Evolutionary conservation across 148 eudicot species (phyloP), one percentile per base, ranked within the genome.

Genomic region (Mesembryanthemum crystallinum): DNA sequence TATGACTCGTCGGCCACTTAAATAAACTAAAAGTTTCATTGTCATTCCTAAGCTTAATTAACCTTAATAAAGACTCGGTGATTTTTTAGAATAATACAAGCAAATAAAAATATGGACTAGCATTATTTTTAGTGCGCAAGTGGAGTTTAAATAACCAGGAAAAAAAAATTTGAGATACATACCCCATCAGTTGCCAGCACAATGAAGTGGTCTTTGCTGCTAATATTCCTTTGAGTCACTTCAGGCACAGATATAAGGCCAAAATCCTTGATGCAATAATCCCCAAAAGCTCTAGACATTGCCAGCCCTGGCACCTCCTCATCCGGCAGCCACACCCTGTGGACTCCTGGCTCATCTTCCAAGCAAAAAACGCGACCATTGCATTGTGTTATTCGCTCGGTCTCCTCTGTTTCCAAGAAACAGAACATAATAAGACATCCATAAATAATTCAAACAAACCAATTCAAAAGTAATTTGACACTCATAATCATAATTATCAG

Each of bases 231-330:
- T 25, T 95, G 87, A 32, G 88, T 90, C 54, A 95, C 97, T 78
- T 95, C 90, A 32, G 99, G 99, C 71, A 90, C 91, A 4, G 99
- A 95, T 47, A 89, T 89, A 7, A 95, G 90, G 43, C 99, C 99
- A 68, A 84, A 92, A 67, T 91, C 92, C 82, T 95, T 95, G 5
- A 92, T 62, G 57, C 97, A 90, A 64, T 86, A 86, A 81, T 95
- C 99, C 23, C 99, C 99, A 35, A 95, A 92, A 14, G 99, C 97
- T 78, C 99, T 81, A 11, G 99, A 92, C 99, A 95, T 95, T 47
- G 99, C 99, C 25, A 95, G 83, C 74, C 99, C 99, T 0, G 99
- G 99, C 1, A 88, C 80, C 42, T 89, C 92, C 80, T 85, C 94
- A 35, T 88, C 80, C 0, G 99, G 97, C 15, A 85, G 83, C 97